Conservation (phyloP, 2,329 filamentous ascomycete species). For the Elsinoe arachidis region DNA sequence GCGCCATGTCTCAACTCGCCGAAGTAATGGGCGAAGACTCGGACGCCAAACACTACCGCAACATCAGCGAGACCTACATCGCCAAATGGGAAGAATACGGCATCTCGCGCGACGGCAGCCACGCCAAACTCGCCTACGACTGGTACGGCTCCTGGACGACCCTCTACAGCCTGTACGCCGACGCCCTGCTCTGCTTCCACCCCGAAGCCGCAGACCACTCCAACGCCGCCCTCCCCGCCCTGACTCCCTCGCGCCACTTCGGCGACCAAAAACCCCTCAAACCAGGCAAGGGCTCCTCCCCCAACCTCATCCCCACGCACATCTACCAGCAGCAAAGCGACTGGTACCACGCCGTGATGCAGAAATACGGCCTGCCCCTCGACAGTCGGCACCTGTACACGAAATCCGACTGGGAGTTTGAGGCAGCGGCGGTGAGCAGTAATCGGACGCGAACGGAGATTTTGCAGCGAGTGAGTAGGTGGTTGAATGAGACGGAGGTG, state of each 20-base stretch:
- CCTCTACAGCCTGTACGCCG: conserved; percentile 76
- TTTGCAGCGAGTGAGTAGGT: conserved; percentile 62
- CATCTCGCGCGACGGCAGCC: conserved; percentile 59
- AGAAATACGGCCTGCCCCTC: conserved; percentile 73
- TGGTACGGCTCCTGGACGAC: conserved; percentile 76
- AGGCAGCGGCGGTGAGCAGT: conserved; percentile 70
- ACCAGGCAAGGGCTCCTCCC: conserved; percentile 21
- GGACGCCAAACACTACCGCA: conserved; percentile 50
- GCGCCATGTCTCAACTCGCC: conserved; percentile 66
- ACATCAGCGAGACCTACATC: conserved; percentile 59
- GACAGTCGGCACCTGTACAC: conserved; percentile 77
- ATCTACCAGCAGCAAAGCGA: conserved; percentile 72
- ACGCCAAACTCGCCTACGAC: conserved; percentile 72
- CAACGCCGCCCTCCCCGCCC: conserved; percentile 29
- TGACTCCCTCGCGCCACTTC: conserved; percentile 4
- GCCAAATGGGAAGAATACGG: conserved; percentile 62
- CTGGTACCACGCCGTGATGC: conserved; percentile 72
- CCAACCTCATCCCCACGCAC: conserved; percentile 58
- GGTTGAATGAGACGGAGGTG: conserved; percentile 74
- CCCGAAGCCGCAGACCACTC: conserved; percentile 29
- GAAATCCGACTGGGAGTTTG: conserved; percentile 88
- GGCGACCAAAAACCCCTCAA: conserved; percentile 19
- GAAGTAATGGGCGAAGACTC: conserved; percentile 49
- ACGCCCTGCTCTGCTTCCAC: conserved; percentile 74
- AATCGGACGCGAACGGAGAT: conserved; percentile 61